Conservation (phyloP, 2,329 filamentous ascomycete genomes). For the Pyrenophora graminea region DNA sequence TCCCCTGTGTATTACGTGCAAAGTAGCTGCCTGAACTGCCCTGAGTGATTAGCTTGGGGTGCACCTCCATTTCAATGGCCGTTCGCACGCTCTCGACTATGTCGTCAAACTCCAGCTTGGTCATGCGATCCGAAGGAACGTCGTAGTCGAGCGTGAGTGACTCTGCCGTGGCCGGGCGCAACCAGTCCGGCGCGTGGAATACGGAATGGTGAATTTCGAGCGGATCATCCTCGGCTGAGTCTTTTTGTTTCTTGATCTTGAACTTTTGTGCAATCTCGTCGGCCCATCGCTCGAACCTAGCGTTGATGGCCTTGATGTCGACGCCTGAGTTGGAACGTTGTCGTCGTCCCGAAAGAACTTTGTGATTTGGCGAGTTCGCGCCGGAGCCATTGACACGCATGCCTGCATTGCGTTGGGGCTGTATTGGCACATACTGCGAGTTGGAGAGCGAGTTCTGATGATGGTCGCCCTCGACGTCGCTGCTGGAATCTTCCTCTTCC, state of each 20-base stretch:
- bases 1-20: conserved; percentile 86
- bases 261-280: conserved; percentile 98
- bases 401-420: conserved; percentile 49
- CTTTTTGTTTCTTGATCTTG: conserved; percentile 79
- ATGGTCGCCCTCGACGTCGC: conserved; percentile 48
- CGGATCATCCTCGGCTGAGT: conserved; percentile 74
- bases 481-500: conserved; percentile 51
- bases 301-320: conserved; percentile 98
- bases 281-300: conserved; percentile 91
- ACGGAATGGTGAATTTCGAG: conserved; percentile 97
- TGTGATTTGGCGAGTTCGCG: conserved; percentile 38
- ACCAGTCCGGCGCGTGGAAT: conserved; percentile 88
- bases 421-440: conserved; percentile 53
- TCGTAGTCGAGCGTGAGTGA: conserved; percentile 63
- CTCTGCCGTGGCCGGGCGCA: conserved; percentile 78
- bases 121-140: conserved; percentile 69
- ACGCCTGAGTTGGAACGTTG: conserved; percentile 82
- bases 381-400: conserved; percentile 49
- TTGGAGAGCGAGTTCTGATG: conserved; percentile 45
- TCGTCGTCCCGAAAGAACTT: conserved; percentile 47
- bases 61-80: conserved; percentile 87
- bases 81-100: conserved; percentile 87
- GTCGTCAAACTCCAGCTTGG: conserved; percentile 79
- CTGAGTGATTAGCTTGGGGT: conserved; percentile 95
- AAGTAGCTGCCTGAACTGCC: conserved; percentile 99